Base-by-base conservation (phyloP, 73 alveolate genomes). In the Stentor coeruleus region DNA sequence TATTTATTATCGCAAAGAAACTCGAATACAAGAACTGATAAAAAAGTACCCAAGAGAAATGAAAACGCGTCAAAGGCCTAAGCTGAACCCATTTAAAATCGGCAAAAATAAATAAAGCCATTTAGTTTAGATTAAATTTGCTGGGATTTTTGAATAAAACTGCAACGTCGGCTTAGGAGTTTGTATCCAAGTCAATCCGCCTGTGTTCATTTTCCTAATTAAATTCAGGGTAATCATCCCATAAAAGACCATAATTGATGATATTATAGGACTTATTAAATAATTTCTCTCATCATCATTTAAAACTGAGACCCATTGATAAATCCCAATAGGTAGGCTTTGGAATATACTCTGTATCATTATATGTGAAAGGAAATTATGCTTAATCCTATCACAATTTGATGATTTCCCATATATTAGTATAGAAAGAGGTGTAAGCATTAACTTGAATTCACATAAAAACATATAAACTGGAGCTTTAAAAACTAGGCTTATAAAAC, bases 171-270 rank as follows among this genome's bases (percentile, higher is more conserved):
- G 28, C 20, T 49, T 49, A 49, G 66, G 66, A 49, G 28, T 49
- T 20, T 49, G 66, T 11, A 49, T 49, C 66, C 66, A 49, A 49
- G 66, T 49, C 66, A 49, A 49, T 49, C 66, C 66, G 6, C 66
- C 66, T 11, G 66, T 11, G 66, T 49, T 49, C 66, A 49, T 49
- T 20, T 49, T 6, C 20, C 20, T 49, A 6, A 49, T 20, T 11
- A 49, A 20, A 49, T 49, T 49, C 66, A 49, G 20, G 20, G 20
- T 6, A 49, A 49, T 11, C 6, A 49, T 49, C 28, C 66, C 6
- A 49, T 49, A 49, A 49, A 49, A 49, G 20, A 49, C 6, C 6
- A 20, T 49, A 20, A 49, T 20, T 11, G 20, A 11, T 11, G 66
- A 49, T 11, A 49, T 20, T 11, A 6, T 11, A 49, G 66, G 66